Evolutionary conservation across 2,329 filamentous ascomycete genomes (phyloP), one percentile per base, ranked within the genome.

Genomic region (Apiospora marii): DNA sequence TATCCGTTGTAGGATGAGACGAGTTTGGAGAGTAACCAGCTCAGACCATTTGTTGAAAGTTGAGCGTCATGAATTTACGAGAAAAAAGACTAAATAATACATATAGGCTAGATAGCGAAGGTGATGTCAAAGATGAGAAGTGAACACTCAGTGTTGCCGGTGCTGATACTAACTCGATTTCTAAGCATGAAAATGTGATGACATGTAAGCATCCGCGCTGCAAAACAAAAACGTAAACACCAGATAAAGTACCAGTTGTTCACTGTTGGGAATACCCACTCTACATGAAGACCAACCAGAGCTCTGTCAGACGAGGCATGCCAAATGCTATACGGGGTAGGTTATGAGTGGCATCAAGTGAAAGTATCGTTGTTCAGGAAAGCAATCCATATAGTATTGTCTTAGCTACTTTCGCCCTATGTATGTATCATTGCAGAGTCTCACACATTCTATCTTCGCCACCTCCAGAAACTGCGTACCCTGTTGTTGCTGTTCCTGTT

Each of bases 21-120:
- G 53, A 61, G 53, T 12, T 10, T 61, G 30, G 53, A 61, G 12
- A 61, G 5, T 22, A n/a, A 7, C 53, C 53, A 61, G 27, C 53
- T 37, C 30, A 19, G 19, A 61, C 30, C 16, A 61, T 27, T 37
- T 4, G 16, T 37, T 37, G 19, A 22, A 37, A 8, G 37, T 61
- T 61, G 30, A 61, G 53, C 53, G 16, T 61, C 19, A 61, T n/a
- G 53, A 61, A 37, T 37, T 61, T 37, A 61, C n/a, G 53, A 61
- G 22, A n/a, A n/a, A 49, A 49, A 10, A 22, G 22, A 49, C 3
- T 49, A 10, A n/a, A 6, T n/a, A 49, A 49, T n/a, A 19, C 6
- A n/a, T n/a, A 7, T n/a, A 49, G 46, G 6, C 19, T 12, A n/a
- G 22, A 10, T 49, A 49, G 46, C 19, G 8, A n/a, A 6, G 46